Evolutionary conservation across 768 basidiomycete species (phyloP).

Genomic region (Phlebiopsis flavidoalba): DNA sequence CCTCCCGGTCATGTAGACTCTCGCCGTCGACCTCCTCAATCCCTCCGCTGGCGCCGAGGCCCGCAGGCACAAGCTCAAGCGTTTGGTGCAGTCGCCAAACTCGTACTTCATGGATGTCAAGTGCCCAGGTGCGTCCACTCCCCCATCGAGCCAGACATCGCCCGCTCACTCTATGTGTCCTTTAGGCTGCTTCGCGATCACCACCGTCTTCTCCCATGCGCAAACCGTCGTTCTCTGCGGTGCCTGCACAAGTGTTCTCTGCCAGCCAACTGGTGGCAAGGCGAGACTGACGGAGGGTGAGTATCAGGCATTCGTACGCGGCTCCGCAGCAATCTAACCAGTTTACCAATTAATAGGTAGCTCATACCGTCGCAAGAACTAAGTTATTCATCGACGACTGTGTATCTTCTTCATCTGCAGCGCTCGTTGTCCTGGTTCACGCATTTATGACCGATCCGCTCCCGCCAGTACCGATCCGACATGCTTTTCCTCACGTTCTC

Average conservation of each 20-base stretch:
- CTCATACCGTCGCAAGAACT: conserved; percentile 97
- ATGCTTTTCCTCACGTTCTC: conserved; percentile 7
- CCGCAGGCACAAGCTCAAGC: conserved; percentile 97
- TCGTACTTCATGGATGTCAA: conserved; percentile 99
- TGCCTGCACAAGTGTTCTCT: conserved; percentile 89
- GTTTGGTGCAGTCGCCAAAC: conserved; percentile 96
- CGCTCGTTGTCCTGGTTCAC: conserved; percentile 7
- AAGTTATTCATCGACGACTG: conserved; percentile 11
- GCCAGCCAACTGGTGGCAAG: conserved; percentile 98
- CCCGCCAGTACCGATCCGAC: not conserved
- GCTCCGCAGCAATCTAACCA: conserved; percentile 7
- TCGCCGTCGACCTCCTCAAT: conserved; percentile 97
- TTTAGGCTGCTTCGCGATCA: conserved; percentile 89
- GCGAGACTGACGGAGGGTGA: conserved; percentile 96
- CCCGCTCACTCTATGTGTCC: not conserved
- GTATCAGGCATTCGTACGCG: conserved; percentile 19
- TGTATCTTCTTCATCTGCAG: conserved; percentile 19
- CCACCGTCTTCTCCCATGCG: conserved; percentile 98
- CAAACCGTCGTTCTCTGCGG: conserved; percentile 95
- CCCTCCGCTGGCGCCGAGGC: conserved; percentile 82
- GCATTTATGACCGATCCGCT: conserved; percentile 7
- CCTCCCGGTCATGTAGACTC: conserved; percentile 52
- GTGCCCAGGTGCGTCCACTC: conserved; percentile 70
- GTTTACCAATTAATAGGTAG: conserved; percentile 52
- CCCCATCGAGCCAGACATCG: not conserved